Base-by-base conservation (phyloP, 1,139 yeast species). In the Magnusiomyces tetraspermus region DNA sequence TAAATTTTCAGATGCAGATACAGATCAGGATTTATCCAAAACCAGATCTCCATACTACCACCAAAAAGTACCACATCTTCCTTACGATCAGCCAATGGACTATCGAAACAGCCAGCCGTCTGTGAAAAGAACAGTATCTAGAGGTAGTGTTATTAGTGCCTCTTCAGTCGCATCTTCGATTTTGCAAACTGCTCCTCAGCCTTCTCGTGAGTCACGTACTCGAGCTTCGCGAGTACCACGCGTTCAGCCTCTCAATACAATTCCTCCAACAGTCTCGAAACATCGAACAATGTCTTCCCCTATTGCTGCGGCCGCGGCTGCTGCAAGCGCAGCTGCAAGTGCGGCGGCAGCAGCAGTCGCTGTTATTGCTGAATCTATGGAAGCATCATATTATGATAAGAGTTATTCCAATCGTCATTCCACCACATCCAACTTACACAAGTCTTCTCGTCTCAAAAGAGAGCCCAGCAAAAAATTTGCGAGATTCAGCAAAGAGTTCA, bases 251-350 rank as follows among this genome's bases (percentile, higher is more conserved):
- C 38, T 33, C 38, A 33, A 17, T 15, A 17, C 38, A 4, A n/a
- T 38, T 38, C 42, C 42, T 5, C 42, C 42, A 17, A 6, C 8
- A 4, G 21, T 24, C 8, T 24, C 42, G 24, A 22, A 17, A 17
- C 46, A 43, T 23, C 33, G 46, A 3, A 26, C 46, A 13, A 43
- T n/a, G n/a, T n/a, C n/a, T n/a, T n/a, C n/a, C n/a, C n/a, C 46
- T 10, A 36, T 36, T 26, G 28, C 46, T 3, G 37, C 45, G n/a
- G 11, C 23, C 21, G 45, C 45, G 15, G 45, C 45, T 11, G 26
- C 45, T 22, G 45, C 46, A 33, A 33, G 10, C 15, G 46, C 36
- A 8, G 46, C 36, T 23, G 30, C 30, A 8, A 26, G 36, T 17
- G 33, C 31, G 10, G 31, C 36, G 13, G 33, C 36, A n/a, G 15